phyloP scores from a whole-genome alignment of 352 stramenopile species.

The Pythium rhizo-oryzae region DNA sequence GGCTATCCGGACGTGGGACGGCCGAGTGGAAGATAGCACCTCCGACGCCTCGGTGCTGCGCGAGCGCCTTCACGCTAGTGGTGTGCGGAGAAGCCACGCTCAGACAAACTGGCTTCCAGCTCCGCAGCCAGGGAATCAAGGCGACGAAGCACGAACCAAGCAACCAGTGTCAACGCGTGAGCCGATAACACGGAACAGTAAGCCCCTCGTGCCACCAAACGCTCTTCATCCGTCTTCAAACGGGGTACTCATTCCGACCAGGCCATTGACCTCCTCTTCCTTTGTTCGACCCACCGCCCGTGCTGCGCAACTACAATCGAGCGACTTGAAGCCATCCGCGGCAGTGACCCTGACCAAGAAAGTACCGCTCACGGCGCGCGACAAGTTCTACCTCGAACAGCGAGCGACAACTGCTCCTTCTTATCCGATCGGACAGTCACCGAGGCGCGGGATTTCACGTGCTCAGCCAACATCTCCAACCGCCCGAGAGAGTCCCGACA shows the following conservation, averaged over 20 bases:
- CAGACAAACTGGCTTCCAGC: constrained; percentile 47
- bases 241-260: constrained; percentile 47
- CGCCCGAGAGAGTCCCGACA: not conserved
- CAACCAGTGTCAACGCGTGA: not conserved
- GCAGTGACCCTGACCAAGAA: constrained; percentile 18
- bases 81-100: constrained; percentile 58
- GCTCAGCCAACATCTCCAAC: not conserved
- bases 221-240: constrained; percentile 36
- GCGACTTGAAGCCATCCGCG: not conserved
- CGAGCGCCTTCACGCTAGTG: constrained; percentile 58
- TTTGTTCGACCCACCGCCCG: constrained; percentile 17
- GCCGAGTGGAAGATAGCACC: constrained; percentile 8
- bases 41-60: constrained; percentile 19
- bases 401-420: constrained; percentile 42
- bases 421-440: constrained; percentile 9
- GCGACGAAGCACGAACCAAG: not conserved
- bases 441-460: not conserved
- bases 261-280: constrained; percentile 43
- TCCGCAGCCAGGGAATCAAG: constrained; percentile 19
- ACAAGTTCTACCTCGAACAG: constrained; percentile 65
- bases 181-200: constrained; percentile 15
- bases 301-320: not conserved
- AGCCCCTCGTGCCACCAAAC: constrained; percentile 35
- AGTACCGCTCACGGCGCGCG: constrained; percentile 59
- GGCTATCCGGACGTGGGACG: not conserved